These are phyloP conservation scores for Kappamyces sp. DNA, from an alignment of 192 early-diverging fungal species.

Conservation along the genomic window DNA sequence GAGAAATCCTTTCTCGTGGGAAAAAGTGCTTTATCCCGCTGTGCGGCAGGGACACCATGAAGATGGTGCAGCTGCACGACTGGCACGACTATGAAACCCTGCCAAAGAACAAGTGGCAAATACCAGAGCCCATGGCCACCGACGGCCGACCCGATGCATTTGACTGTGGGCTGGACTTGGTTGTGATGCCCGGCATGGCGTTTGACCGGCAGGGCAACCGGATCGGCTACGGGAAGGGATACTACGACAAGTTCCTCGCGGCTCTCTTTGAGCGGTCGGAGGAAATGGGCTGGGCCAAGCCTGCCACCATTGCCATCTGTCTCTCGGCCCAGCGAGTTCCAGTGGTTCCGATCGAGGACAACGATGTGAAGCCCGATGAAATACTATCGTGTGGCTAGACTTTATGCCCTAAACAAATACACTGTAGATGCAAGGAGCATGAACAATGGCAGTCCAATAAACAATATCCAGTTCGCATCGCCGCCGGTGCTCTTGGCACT, in stretches of 20 bases:
- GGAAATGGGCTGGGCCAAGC: background rate
- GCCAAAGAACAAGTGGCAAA: conserved; percentile 10
- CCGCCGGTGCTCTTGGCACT: background rate
- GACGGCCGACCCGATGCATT: background rate
- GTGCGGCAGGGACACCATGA: conserved; percentile 8
- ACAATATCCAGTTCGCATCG: conserved; percentile 12
- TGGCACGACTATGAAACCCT: conserved; percentile 5
- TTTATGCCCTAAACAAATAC: background rate
- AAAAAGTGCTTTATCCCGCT: conserved; percentile 14
- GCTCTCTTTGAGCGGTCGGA: background rate
- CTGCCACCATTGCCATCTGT: conserved; percentile 13
- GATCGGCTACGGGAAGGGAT: conserved; percentile 26
- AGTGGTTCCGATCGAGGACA: background rate
- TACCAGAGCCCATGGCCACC: conserved; percentile 6
- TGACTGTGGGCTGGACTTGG: conserved; percentile 15
- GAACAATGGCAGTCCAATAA: conserved; percentile 3
- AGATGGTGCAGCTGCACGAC: conserved; percentile 7
- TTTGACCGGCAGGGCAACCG: conserved; percentile 16
- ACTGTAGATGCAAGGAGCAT: conserved; percentile 10
- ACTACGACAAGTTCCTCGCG: conserved; percentile 15
- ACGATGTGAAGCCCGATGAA: conserved; percentile 8
- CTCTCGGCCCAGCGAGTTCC: conserved; percentile 3
- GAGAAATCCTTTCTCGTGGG: background rate
- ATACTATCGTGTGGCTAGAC: background rate
- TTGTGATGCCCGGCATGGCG: conserved; percentile 25